Base-by-base conservation (phyloP, 2,329 filamentous ascomycete genomes). In the Alternaria sp. region DNA sequence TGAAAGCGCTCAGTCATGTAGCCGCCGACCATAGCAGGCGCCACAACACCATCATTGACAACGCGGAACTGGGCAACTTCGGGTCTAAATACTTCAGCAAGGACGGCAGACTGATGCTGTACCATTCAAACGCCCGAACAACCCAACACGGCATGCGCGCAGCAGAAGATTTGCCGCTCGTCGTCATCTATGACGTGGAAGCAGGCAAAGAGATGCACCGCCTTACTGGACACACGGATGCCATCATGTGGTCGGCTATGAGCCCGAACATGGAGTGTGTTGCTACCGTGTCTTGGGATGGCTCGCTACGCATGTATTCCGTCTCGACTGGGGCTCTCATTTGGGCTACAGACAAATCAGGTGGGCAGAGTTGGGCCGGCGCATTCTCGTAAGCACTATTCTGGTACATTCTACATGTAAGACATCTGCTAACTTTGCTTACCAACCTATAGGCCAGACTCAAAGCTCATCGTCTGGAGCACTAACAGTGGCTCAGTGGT, bases 261-360 rank as follows among this genome's bases (percentile, higher is more conserved):
- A 77, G 73, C 44, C 70, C 74, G 2, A 44, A 77, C 30, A 50
- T 61, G 15, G 36, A 65, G 43, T 53, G 67, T 36, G 63, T 76
- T 52, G 73, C 73, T 5, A 73, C 69, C 3, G 65, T 75, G 13
- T 69, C 75, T 21, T 75, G 70, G 72, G 73, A 77, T 49, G 73
- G 73, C 3, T 70, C 69, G 9, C 30, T 77, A 49, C 71, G 72
- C n/a, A 70, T 77, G 69, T 73, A 72, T 53, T 66, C 61, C 17
- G 62, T 26, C n/a, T 21, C 21, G 4, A 69, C 68, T 8, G 73
- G 73, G 4, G 57, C 63, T 23, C 53, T 77, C 2, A 45, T 53
- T 28, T 76, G 73, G 74, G 54, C 54, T 10, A 68, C 66, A 5
- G 62, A 61, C 11, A 40, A 71, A 15, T 66, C 65, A 5, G 64